Conservation (phyloP, 2,329 filamentous ascomycete species). For the Endothia cerciana region DNA sequence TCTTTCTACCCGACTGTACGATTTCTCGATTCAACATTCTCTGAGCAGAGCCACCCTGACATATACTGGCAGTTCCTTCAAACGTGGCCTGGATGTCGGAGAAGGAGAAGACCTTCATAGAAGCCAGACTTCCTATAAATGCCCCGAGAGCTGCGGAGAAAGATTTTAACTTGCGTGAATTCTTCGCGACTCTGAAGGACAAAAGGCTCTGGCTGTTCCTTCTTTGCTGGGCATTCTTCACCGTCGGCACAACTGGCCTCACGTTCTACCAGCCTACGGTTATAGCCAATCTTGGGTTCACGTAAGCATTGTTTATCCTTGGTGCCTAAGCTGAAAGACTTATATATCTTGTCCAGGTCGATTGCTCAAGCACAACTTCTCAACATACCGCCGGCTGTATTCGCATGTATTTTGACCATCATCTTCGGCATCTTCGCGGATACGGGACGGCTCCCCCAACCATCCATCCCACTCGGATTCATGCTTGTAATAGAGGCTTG, state of each 20-base stretch:
- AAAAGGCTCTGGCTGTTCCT: slow-evolving; percentile 49
- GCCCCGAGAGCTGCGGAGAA: slow-evolving; percentile 45
- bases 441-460: slow-evolving; percentile 46
- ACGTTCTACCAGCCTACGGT: slow-evolving; percentile 48
- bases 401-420: slow-evolving; percentile 47
- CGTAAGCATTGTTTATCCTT: slow-evolving; percentile 36
- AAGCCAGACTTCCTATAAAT: slow-evolving; percentile 48
- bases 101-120: slow-evolving; percentile 52
- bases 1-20: slow-evolving; percentile 57
- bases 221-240: slow-evolving; percentile 50
- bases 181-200: slow-evolving; percentile 44
- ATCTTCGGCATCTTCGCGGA: slow-evolving; percentile 48
- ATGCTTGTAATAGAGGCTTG: slow-evolving; percentile 48
- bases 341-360: neutral
- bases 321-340: slow-evolving; percentile 35
- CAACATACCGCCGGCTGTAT: slow-evolving; percentile 50
- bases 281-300: slow-evolving; percentile 46
- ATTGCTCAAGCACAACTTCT: slow-evolving; percentile 53
- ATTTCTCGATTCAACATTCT: neutral
- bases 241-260: slow-evolving; percentile 48
- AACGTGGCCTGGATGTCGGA: slow-evolving; percentile 50
- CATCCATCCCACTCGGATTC: slow-evolving; percentile 48
- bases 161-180: slow-evolving; percentile 45
- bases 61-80: slow-evolving; percentile 41
- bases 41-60: slow-evolving; percentile 20